These are phyloP conservation scores for Psilocybe tampanensis DNA, from an alignment of 768 basidiomycete genomes.

Conservation along the genomic window DNA sequence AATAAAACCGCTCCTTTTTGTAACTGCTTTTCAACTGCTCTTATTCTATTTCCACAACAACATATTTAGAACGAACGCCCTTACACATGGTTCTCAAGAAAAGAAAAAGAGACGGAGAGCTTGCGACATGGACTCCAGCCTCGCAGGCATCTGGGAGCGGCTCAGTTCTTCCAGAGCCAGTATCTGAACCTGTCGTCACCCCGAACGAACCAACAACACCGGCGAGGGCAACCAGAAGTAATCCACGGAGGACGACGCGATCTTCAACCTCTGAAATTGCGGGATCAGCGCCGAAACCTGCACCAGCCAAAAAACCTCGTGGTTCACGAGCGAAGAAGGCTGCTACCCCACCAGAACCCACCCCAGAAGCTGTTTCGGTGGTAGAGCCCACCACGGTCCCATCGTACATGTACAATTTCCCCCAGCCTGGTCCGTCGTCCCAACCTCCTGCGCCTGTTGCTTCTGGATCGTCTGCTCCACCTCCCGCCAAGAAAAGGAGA, in stretches of 20 bases:
- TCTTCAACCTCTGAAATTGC: slow-evolving; percentile 1
- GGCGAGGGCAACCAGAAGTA: slow-evolving; percentile 8
- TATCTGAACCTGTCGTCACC: background rate
- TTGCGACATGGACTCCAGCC: slow-evolving; percentile 20
- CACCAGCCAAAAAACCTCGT: slow-evolving; percentile 22
- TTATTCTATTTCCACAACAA: background rate
- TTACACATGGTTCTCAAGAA: slow-evolving; percentile 22
- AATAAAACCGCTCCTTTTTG: background rate
- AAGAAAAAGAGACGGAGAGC: slow-evolving; percentile 30
- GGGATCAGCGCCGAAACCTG: slow-evolving; percentile 1
- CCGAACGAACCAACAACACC: background rate
- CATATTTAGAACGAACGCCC: too few species aligned
- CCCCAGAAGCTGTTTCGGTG: background rate
- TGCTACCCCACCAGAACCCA: background rate
- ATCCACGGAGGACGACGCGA: slow-evolving; percentile 12
- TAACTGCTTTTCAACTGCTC: background rate
- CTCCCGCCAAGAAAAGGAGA: slow-evolving; percentile 14
- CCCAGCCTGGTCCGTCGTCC: slow-evolving; percentile 8
- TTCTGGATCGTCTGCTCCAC: slow-evolving; percentile 1
- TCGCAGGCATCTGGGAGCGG: background rate
- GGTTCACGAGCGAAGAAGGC: slow-evolving; percentile 12
- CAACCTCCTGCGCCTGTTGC: slow-evolving; percentile 14
- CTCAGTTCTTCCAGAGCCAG: background rate
- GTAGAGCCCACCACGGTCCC: background rate
- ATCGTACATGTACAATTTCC: background rate